Evolutionary conservation across 225 moss, liverwort and hornwort species (phyloP), one percentile per base, ranked within the genome.

Genomic region (Physcomitrellopsis africana): DNA sequence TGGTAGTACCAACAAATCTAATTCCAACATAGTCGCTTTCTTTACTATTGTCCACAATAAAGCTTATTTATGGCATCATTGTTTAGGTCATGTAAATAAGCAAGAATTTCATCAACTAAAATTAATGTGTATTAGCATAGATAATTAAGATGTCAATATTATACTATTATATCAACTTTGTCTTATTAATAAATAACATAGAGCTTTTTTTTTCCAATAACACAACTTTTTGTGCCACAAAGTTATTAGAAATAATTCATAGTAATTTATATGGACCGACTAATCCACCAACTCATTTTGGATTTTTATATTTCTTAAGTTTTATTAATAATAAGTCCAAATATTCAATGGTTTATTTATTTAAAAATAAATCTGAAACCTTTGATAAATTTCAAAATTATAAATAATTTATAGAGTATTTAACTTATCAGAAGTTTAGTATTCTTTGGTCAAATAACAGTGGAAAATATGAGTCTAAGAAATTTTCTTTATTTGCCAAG

Each of bases 291-390:
- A 64, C 0, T 1, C 6, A 54, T 64, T 63, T 0, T 0, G 0
- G 7, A 55, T 16, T 16, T 0, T 46, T 15, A 42, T 70, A 70
- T 16, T 80, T 69, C 48, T 45, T 72, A 0, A 69, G 9, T 8
- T 69, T 75, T 45, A 75, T 80, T 12, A 12, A 73, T 53, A 24
- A 67, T 32, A 65, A 68, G 52, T 60, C 14, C 48, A 2, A n/a
- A n/a, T n/a, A n/a, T n/a, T n/a, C n/a, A n/a, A n/a, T n/a, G n/a
- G n/a, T n/a, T n/a, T n/a, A n/a, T n/a, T n/a, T n/a, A n/a, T n/a
- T n/a, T n/a, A n/a, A n/a, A n/a, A n/a, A n/a, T n/a, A n/a, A n/a
- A n/a, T n/a, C 68, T 59, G 14, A 26, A 74, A 8, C 5, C 68
- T 13, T 46, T 10, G 18, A 22, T 54, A 16, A 72, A 78, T 19